Percentiles rank a stretch among this genome's conserved stretches.
phyloP scores from a whole-genome alignment of 2,329 filamentous ascomycete genomes.

The Fusarium napiforme region DNA sequence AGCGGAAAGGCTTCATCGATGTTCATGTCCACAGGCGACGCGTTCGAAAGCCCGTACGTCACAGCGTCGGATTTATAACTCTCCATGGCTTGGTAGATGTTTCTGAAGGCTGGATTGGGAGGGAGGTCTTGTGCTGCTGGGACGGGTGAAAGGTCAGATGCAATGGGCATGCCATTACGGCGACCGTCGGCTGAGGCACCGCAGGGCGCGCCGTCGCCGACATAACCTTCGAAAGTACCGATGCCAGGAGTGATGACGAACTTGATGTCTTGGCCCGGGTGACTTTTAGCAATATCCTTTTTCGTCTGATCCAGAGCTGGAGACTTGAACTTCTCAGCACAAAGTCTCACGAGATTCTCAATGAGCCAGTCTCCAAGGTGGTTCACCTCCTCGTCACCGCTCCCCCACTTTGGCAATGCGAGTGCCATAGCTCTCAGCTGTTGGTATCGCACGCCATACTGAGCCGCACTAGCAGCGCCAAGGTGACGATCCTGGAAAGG shows the following conservation, averaged over 20 bases:
- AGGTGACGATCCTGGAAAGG: not conserved
- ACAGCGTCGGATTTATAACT: not conserved
- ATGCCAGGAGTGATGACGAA: not conserved
- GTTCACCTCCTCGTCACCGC: not conserved
- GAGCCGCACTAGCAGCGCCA: not conserved
- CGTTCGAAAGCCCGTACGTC: not conserved
- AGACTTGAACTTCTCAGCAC: not conserved
- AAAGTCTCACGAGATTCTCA: not conserved
- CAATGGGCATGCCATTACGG: not conserved
- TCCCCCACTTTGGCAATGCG: not conserved
- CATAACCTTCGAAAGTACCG: not conserved
- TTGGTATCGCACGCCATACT: not conserved
- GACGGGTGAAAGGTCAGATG: not conserved
- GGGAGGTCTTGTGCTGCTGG: not conserved
- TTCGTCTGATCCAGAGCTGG: not conserved
- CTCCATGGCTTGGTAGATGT: not conserved
- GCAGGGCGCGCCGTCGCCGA: not conserved
- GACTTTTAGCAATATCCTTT: fast-evolving
- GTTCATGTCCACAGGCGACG: not conserved
- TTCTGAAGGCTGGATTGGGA: not conserved
- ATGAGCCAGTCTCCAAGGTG: not conserved
- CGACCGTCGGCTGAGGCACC: not conserved
- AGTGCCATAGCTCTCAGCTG: not conserved
- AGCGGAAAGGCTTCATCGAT: not conserved
- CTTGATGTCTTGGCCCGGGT: not conserved